Base-by-base conservation (phyloP, 2,329 filamentous ascomycete species). In the Botryotinia narcissicola region DNA sequence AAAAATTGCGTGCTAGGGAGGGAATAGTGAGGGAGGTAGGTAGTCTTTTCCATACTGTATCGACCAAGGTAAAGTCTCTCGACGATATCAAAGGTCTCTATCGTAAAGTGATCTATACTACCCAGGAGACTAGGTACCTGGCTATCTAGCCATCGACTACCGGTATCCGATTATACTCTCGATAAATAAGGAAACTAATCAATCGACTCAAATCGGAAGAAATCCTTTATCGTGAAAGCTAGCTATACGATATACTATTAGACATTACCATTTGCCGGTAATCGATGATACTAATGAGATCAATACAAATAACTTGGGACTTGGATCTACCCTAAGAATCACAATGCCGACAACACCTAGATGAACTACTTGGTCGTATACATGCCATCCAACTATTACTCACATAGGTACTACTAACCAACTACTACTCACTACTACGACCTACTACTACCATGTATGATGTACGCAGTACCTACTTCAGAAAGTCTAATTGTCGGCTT, bases 1-100 rank as follows among this genome's bases (percentile, higher is more conserved):
- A 5, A 44, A 29, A 57, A 68, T 68, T 68, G 66, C 46, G 64
- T 67, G 64, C 64, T 51, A 51, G 48, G 25, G 48, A n/a, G 48
- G 12, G 48, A 14, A 5, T 5, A 42, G 40, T 42, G 40, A 42
- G 40, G 3, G 22, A 51, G 48, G 25, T 4, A 25, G 46, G 46
- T 25, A 48, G 22, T 51, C 25, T n/a, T 51, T 16, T 14, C 25
- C 12, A n/a, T 54, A n/a, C 25, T 54, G 12, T 54, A 16, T 3
- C 25, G n/a, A 54, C 48, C 48, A n/a, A 48, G 46, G 46, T 25
- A 46, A 46, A 46, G 20, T 46, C 44, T 46, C 18, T 46, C 8
- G 44, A 22, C 20, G 46, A 48, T n/a, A 16, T n/a, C 48, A 54
- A n/a, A 54, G 48, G 12, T n/a, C 25, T n/a, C 48, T 54, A 54